Evolutionary conservation across 2,329 filamentous ascomycete species (phyloP), one percentile per base, ranked within the genome.

Genomic region (Trichoderma gracile): DNA sequence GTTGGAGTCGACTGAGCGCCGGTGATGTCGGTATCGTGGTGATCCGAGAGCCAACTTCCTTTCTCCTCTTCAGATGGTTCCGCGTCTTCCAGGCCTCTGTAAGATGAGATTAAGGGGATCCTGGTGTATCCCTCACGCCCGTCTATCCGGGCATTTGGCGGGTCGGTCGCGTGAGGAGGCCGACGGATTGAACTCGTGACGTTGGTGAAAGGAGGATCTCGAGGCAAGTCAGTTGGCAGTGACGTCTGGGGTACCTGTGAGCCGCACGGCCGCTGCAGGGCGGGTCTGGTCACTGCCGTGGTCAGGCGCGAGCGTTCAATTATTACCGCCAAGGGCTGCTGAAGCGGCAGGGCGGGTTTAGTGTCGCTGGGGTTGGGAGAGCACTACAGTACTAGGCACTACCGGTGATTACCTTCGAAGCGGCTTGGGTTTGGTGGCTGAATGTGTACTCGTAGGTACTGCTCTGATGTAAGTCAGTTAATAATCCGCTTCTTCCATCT

Each of bases 341-440:
- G 50, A 21, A 40, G 23, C 47, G 42, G 40, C 58, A 61, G 58
- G 58, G 58, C 58, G 58, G 58, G 23, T n/a, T 61, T 61, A 61
- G 58, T 43, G 58, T 43, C 23, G 46, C 43, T 23, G 58, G 23
- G 30, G n/a, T n/a, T n/a, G n/a, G n/a, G n/a, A n/a, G 47, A 27
- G 27, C 27, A 27, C 30, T 27, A 27, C 30, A 30, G 8, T 30
- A 30, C 30, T 6, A 5, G 7, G 5, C 25, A 27, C 25, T 23
- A 40, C 55, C 17, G 2, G n/a, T 1, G 9, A 3, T 40, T 59
- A 49, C 56, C 46, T 38, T 23, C 43, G 42, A 45, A 14, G 12
- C 9, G 3, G 1, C 21, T 30, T 1, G 25, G n/a, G 23, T 10
- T 21, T 21, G n/a, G 40, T 46, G 42, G 23, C 0, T 3, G 17